phyloP scores from a whole-genome alignment of 805 yeast genomes.

The Ogataea ganodermae region DNA sequence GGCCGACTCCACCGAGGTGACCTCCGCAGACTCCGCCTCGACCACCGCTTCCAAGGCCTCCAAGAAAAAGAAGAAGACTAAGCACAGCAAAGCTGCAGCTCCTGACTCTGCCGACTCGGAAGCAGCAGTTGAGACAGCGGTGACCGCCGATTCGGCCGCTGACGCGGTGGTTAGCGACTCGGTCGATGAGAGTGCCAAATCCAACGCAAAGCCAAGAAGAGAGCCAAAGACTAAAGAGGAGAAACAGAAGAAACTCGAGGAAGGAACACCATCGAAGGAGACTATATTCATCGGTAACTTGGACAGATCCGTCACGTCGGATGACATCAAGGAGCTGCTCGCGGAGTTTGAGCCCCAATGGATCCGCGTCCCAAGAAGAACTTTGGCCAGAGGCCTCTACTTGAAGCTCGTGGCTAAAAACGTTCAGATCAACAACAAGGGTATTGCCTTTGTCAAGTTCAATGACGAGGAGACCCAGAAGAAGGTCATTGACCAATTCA shows the following conservation, averaged over 20 bases:
- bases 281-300: slow-evolving; percentile 66
- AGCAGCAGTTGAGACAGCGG: too few species aligned
- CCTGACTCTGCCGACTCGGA: not conserved
- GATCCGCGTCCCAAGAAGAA: slow-evolving; percentile 60
- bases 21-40: not conserved
- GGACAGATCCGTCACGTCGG: slow-evolving; percentile 50
- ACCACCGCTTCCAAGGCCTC: slow-evolving; percentile 4
- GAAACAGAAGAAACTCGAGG: slow-evolving; percentile 37
- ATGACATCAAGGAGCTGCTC: slow-evolving; percentile 47
- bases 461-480: slow-evolving; percentile 47
- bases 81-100: slow-evolving; percentile 12
- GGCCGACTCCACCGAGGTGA: not conserved
- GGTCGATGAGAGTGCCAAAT: slow-evolving; percentile 11
- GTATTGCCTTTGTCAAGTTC: slow-evolving; percentile 65
- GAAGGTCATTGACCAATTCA: slow-evolving; percentile 57
- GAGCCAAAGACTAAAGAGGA: slow-evolving; percentile 31
- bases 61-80: slow-evolving; percentile 15
- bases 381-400: slow-evolving; percentile 45
- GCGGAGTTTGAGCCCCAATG: slow-evolving; percentile 53
- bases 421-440: slow-evolving; percentile 54
- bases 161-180: slow-evolving; percentile 11
- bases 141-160: too few species aligned
- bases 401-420: slow-evolving; percentile 47
- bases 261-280: slow-evolving; percentile 55
- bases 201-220: slow-evolving; percentile 14